Percentiles rank a stretch among this genome's conserved stretches.
Evolutionary conservation across 768 basidiomycete species (phyloP).

Genomic region (Punctularia strigosozonata): DNA sequence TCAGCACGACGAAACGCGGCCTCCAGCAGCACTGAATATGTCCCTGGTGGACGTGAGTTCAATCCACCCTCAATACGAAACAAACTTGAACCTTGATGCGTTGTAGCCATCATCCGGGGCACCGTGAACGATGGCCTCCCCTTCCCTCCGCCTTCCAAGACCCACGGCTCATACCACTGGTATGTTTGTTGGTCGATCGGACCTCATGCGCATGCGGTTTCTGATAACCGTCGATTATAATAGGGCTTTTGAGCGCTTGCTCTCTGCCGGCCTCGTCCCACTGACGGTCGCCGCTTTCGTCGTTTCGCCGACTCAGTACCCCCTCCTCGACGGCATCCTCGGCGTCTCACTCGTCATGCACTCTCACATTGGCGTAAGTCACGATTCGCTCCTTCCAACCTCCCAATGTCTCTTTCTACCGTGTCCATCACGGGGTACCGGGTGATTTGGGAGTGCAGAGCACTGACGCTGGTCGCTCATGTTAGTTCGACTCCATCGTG

Average conservation of each 20-base stretch:
- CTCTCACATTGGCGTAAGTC: conserved; percentile 85
- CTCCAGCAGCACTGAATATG: conserved; percentile 24
- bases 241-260: conserved; percentile 89
- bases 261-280: conserved; percentile 82
- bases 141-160: conserved; percentile 72
- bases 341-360: conserved; percentile 85
- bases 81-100: not conserved
- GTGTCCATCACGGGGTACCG: no score
- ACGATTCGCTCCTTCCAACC: not conserved
- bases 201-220: no score
- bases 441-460: no score
- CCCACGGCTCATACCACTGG: conserved; percentile 86
- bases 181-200: no score
- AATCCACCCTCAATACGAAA: not conserved
- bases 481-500: conserved; percentile 64
- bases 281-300: conserved; percentile 80
- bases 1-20: no score
- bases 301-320: conserved; percentile 63
- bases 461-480: conserved; percentile 2
- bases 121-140: conserved; percentile 91
- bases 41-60: conserved; percentile 62
- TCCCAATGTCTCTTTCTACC: no score
- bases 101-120: conserved; percentile 72
- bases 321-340: conserved; percentile 82
- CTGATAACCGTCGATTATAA: no score